A percentile compares a stretch with the other conserved stretches of the same genome.
phyloP scores from a whole-genome alignment of 2,329 filamentous ascomycete species.

The Diaporthe capsici region DNA sequence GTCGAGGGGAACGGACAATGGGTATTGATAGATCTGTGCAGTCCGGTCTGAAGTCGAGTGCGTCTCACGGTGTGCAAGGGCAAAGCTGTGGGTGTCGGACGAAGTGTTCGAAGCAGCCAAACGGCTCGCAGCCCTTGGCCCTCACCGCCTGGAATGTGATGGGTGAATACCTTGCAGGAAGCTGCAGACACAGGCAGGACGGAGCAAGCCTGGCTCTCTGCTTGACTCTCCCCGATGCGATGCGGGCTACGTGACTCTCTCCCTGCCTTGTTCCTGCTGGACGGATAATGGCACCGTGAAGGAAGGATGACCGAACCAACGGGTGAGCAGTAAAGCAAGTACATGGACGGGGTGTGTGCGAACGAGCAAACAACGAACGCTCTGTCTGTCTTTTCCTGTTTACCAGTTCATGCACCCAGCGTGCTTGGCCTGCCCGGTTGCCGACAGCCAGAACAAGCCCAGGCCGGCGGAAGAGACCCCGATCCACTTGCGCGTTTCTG shows the following conservation, averaged over 20 bases:
- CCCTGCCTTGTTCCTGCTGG: constrained; percentile 17
- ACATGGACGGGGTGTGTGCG: neutral
- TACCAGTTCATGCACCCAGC: constrained; percentile 26
- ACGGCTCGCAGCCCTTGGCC: constrained; percentile 52
- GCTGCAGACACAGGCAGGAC: constrained; percentile 33
- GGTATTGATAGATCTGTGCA: constrained; percentile 27
- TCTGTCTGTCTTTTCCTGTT: constrained; percentile 17
- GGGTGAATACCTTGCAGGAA: constrained; percentile 43
- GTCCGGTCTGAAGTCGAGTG: constrained; percentile 30
- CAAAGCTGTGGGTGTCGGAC: constrained; percentile 40
- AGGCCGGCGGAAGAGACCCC: constrained; percentile 26
- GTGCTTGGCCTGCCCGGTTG: constrained; percentile 18
- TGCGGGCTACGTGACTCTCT: constrained; percentile 22
- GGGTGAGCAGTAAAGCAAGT: neutral
- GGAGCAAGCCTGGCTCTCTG: constrained; percentile 5
- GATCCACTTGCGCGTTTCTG: constrained; percentile 32
- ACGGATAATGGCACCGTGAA: neutral
- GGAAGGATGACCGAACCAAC: neutral
- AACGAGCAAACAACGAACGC: constrained; percentile 15
- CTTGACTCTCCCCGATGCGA: constrained; percentile 31
- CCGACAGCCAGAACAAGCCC: constrained; percentile 17
- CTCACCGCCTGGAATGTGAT: constrained; percentile 53
- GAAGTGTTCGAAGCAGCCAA: constrained; percentile 50
- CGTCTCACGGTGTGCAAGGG: constrained; percentile 37
- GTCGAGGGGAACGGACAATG: constrained; percentile 17